Evolutionary conservation across 371 early-diverging fungal species (phyloP).

Genomic region (Mucor velutinosus): DNA sequence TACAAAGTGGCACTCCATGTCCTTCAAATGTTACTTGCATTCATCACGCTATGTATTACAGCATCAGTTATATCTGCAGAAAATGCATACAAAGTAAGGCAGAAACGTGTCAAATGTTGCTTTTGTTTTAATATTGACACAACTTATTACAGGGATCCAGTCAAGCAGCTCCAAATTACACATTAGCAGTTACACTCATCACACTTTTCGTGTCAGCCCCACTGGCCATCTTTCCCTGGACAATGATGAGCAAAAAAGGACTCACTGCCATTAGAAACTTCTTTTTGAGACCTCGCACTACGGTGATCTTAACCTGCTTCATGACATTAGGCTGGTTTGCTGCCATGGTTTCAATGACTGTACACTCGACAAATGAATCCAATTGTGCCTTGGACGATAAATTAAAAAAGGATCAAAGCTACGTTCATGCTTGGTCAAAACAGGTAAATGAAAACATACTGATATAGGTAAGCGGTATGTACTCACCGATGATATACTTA

Average conservation of each 20-base stretch:
- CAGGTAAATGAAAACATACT: slow-evolving; percentile 36
- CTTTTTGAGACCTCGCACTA: slow-evolving; percentile 42
- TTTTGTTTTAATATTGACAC: neutral
- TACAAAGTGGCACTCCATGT: slow-evolving; percentile 33
- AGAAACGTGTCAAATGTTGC: neutral
- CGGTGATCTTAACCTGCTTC: slow-evolving; percentile 40
- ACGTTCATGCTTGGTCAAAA: slow-evolving; percentile 34
- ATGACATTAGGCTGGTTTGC: slow-evolving; percentile 40
- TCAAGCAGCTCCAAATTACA: slow-evolving; percentile 42
- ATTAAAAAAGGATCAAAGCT: slow-evolving; percentile 18
- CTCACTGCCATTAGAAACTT: slow-evolving; percentile 29
- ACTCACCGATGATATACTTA: slow-evolving; percentile 1
- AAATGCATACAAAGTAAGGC: slow-evolving; percentile 34
- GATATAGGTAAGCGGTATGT: neutral
- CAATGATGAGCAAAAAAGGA: neutral
- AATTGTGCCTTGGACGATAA: slow-evolving; percentile 30
- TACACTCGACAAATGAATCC: slow-evolving; percentile 29
- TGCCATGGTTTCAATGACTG: slow-evolving; percentile 44
- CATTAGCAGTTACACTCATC: slow-evolving; percentile 27
- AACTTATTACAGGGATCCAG: slow-evolving; percentile 31
- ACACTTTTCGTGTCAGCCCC: slow-evolving; percentile 30
- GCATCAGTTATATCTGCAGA: slow-evolving; percentile 41
- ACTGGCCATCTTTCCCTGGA: slow-evolving; percentile 38
- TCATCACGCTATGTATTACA: slow-evolving; percentile 33
- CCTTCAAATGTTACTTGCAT: slow-evolving; percentile 26